phyloP scores from a whole-genome alignment of 768 basidiomycete species.

The Gyrodon lividus region DNA sequence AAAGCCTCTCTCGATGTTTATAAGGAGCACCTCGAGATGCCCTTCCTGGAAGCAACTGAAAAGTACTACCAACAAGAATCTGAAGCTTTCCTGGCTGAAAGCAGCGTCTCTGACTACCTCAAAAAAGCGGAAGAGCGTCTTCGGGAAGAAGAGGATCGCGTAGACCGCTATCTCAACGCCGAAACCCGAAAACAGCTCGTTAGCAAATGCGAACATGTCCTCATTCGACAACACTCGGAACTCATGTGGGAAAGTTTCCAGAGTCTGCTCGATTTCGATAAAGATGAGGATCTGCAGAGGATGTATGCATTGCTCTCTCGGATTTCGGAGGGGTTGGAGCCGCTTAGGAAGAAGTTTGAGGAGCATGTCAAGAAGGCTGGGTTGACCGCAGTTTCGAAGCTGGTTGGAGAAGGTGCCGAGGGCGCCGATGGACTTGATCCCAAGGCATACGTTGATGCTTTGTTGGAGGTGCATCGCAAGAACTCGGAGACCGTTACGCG shows the following conservation, averaged over 20 bases:
- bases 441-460: constrained; percentile 90
- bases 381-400: constrained; percentile 73
- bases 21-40: constrained; percentile 83
- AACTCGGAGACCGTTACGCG: constrained; percentile 85
- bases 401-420: constrained; percentile 53
- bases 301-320: constrained; percentile 94
- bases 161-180: constrained; percentile 90
- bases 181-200: constrained; percentile 81
- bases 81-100: constrained; percentile 82
- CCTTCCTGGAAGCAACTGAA: constrained; percentile 87
- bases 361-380: constrained; percentile 94
- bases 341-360: constrained; percentile 88
- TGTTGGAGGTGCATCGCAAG: constrained; percentile 90
- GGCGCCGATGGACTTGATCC: constrained; percentile 73
- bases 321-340: constrained; percentile 88
- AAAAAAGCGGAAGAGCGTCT: constrained; percentile 92
- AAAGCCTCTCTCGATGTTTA: constrained; percentile 93
- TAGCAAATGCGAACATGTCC: constrained; percentile 84
- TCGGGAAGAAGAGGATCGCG: constrained; percentile 91
- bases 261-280: constrained; percentile 84
- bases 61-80: constrained; percentile 92
- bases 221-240: constrained; percentile 83
- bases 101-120: constrained; percentile 91
- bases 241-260: constrained; percentile 95
- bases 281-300: constrained; percentile 90